Conservation (phyloP, 2,329 filamentous ascomycete species). For the Clonostachys rosea region DNA sequence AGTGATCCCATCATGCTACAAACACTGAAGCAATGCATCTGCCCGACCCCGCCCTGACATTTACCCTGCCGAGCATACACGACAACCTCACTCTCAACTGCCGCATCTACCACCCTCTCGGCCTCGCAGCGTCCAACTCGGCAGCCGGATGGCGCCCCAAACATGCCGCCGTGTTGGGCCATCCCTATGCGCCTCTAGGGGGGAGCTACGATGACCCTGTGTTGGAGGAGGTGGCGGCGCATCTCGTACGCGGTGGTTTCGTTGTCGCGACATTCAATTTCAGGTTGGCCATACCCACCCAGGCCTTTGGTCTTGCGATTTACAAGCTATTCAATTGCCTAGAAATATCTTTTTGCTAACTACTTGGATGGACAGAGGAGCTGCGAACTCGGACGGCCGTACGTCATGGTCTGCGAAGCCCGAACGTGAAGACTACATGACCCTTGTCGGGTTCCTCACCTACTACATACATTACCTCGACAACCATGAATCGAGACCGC, state of each 20-base stretch:
- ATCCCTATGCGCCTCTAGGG: constrained; percentile 86
- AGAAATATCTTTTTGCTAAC: constrained; percentile 6
- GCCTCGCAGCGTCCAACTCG: constrained; percentile 20
- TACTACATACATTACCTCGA: constrained; percentile 64
- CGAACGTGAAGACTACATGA: constrained; percentile 78
- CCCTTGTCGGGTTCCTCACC: constrained; percentile 74
- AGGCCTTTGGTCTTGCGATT: too few species aligned
- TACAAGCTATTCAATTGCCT: too few species aligned
- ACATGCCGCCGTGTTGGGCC: constrained; percentile 66
- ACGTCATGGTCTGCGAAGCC: constrained; percentile 86
- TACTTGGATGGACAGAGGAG: constrained; percentile 54
- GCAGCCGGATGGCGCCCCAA: constrained; percentile 29
- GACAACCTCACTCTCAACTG: constrained; percentile 74
- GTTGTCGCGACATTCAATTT: constrained; percentile 91
- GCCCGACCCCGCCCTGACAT: constrained; percentile 54
- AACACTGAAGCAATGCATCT: constrained; percentile 24
- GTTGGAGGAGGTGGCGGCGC: constrained; percentile 59
- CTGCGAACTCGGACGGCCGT: constrained; percentile 65
- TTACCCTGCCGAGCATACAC: constrained; percentile 80
- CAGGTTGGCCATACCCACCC: constrained; percentile 44
- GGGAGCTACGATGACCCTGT: constrained; percentile 81
- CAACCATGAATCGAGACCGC: not conserved
- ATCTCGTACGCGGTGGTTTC: constrained; percentile 66
- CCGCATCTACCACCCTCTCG: constrained; percentile 71
- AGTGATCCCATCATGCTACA: too few species aligned